Conservation (phyloP, 257 asterid species). For the Anisodus acutangulus region DNA sequence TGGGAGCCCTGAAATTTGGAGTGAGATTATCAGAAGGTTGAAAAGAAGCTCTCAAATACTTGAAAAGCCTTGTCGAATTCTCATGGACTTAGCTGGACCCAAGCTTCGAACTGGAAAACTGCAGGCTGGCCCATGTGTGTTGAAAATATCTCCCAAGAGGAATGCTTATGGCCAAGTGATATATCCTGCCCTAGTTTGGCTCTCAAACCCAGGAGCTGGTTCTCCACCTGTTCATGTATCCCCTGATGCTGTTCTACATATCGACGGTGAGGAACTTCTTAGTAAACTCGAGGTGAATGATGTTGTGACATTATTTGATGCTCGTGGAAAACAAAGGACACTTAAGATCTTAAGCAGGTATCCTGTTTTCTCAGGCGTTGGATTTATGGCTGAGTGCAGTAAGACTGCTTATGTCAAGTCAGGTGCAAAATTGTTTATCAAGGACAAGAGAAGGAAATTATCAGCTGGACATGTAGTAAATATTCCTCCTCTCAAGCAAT, state of each 20-base stretch:
- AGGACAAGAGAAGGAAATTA: constrained; percentile 50
- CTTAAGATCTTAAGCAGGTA: constrained; percentile 55
- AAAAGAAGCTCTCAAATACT: constrained; percentile 56
- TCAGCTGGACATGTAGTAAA: constrained; percentile 57
- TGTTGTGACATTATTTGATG: constrained; percentile 59
- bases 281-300: constrained; percentile 49
- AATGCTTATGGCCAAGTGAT: constrained; percentile 54
- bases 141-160: constrained; percentile 66
- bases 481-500: constrained; percentile 64
- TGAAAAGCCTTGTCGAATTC: constrained; percentile 73
- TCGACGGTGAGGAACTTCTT: constrained; percentile 60
- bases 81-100: constrained; percentile 87
- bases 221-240: constrained; percentile 69
- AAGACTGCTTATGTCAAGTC: constrained; percentile 64
- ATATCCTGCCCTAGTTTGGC: constrained; percentile 65
- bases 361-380: constrained; percentile 64
- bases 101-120: constrained; percentile 76
- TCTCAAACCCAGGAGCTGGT: constrained; percentile 55
- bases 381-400: constrained; percentile 65
- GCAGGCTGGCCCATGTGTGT: constrained; percentile 62
- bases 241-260: constrained; percentile 57
- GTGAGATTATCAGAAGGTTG: constrained; percentile 54
- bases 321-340: constrained; percentile 57
- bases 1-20: constrained; percentile 65
- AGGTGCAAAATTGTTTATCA: constrained; percentile 53